phyloP scores from a whole-genome alignment of 495 filamentous ascomycete genomes.

The Lasiosphaeria hispida region DNA sequence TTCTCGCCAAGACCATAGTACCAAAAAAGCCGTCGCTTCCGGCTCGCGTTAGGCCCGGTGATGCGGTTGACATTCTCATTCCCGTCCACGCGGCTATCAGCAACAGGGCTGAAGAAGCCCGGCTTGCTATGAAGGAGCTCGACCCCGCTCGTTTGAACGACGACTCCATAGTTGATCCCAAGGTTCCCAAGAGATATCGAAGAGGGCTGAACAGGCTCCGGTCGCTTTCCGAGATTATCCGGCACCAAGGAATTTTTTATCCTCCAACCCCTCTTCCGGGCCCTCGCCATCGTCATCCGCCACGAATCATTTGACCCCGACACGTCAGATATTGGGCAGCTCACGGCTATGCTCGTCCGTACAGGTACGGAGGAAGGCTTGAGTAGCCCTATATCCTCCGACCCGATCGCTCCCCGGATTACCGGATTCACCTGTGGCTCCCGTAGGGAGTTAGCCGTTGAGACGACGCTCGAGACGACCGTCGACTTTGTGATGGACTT shows the following conservation, averaged over 20 bases:
- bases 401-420: slow-evolving; percentile 8
- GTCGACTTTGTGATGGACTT: slow-evolving; percentile 13
- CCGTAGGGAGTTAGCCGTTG: slow-evolving; percentile 1
- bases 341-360: neutral
- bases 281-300: slow-evolving; percentile 8
- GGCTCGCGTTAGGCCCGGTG: neutral
- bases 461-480: slow-evolving; percentile 4
- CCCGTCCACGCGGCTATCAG: slow-evolving; percentile 6
- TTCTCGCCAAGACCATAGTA: slow-evolving; percentile 10
- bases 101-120: slow-evolving; percentile 5
- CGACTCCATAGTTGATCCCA: neutral
- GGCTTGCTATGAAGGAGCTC: slow-evolving; percentile 5
- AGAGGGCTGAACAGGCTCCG: neutral
- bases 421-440: neutral
- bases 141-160: neutral
- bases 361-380: slow-evolving; percentile 10
- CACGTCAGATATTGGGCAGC: slow-evolving; percentile 1
- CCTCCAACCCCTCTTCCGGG: slow-evolving; percentile 13
- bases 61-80: slow-evolving; percentile 4
- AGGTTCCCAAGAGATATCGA: neutral
- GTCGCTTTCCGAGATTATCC: slow-evolving; percentile 1
- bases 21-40: neutral
- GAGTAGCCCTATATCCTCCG: slow-evolving; percentile 7
- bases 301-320: neutral
- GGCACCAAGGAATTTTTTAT: slow-evolving; percentile 7